These are phyloP conservation scores for Chrysosphaeria jannelii DNA, from an alignment of 2,329 filamentous ascomycete species.

Conservation along the genomic window DNA sequence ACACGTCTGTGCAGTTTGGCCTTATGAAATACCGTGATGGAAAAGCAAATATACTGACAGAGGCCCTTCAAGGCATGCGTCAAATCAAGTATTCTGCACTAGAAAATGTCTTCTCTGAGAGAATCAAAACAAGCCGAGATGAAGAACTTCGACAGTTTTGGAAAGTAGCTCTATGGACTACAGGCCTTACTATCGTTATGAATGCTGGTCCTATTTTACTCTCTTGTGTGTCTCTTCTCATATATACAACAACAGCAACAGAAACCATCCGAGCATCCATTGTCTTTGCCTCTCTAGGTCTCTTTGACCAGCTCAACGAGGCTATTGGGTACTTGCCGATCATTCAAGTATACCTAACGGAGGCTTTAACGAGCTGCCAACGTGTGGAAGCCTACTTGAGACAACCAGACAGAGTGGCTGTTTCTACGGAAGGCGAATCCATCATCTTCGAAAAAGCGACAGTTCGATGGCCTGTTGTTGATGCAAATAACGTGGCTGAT, in stretches of 20 bases:
- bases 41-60: constrained; percentile 10
- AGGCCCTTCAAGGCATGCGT: constrained; percentile 11
- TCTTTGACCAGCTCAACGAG: constrained; percentile 10
- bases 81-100: constrained; percentile 12
- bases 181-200: constrained; percentile 7
- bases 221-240: constrained; percentile 8
- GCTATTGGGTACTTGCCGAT: constrained; percentile 8
- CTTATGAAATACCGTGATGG: constrained; percentile 10
- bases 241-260: constrained; percentile 9
- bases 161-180: constrained; percentile 8
- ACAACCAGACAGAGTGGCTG: constrained; percentile 7
- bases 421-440: constrained; percentile 6
- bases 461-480: constrained; percentile 9
- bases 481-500: constrained; percentile 6
- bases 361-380: constrained; percentile 10
- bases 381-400: constrained; percentile 9
- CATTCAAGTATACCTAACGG: constrained; percentile 9
- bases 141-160: constrained; percentile 10
- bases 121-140: constrained; percentile 9
- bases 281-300: constrained; percentile 10
- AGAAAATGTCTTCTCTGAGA: constrained; percentile 9
- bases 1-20: constrained; percentile 8
- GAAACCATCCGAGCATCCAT: constrained; percentile 9
- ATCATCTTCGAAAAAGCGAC: constrained; percentile 8
- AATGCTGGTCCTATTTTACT: constrained; percentile 9